Conservation (phyloP, 768 basidiomycete genomes). For the Stropharia rugosoannulata region DNA sequence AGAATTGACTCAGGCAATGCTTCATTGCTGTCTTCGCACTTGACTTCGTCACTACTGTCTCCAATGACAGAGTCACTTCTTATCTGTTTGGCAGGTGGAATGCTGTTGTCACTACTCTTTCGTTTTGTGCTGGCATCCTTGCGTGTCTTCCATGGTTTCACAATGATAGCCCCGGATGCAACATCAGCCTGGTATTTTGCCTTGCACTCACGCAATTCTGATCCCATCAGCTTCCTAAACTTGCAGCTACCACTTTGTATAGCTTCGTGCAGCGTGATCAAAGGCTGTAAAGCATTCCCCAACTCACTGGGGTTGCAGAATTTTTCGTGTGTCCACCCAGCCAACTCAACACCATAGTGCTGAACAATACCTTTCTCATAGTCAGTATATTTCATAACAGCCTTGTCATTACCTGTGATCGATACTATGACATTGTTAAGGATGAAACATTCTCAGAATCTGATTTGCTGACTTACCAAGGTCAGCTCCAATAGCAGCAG, state of each 20-base stretch:
- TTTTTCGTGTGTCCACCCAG: conserved; percentile 16
- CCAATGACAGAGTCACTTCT: too few species aligned
- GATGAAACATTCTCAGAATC: background rate
- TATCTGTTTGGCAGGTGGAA: too few species aligned
- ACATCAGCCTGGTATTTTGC: background rate
- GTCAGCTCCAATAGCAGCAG: background rate
- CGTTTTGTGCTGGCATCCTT: too few species aligned
- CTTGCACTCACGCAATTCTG: background rate
- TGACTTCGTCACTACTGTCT: too few species aligned
- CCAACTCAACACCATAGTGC: conserved; percentile 14
- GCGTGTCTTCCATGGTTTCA: background rate
- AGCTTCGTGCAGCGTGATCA: background rate
- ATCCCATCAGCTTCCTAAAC: conserved; percentile 1
- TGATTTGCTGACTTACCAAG: background rate
- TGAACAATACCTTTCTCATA: conserved; percentile 16
- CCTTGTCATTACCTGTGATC: conserved; percentile 6
- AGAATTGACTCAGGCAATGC: too few species aligned
- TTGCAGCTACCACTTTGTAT: conserved; percentile 1
- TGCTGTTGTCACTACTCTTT: too few species aligned
- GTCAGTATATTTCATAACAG: conserved; percentile 18
- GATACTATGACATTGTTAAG: background rate
- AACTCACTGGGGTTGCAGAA: conserved; percentile 12
- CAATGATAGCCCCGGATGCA: background rate
- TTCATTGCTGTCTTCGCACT: too few species aligned
- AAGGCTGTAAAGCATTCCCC: background rate